These are phyloP conservation scores for Ogataea hybrid DNA, from an alignment of 1,139 yeast genomes.

Conservation along the genomic window DNA sequence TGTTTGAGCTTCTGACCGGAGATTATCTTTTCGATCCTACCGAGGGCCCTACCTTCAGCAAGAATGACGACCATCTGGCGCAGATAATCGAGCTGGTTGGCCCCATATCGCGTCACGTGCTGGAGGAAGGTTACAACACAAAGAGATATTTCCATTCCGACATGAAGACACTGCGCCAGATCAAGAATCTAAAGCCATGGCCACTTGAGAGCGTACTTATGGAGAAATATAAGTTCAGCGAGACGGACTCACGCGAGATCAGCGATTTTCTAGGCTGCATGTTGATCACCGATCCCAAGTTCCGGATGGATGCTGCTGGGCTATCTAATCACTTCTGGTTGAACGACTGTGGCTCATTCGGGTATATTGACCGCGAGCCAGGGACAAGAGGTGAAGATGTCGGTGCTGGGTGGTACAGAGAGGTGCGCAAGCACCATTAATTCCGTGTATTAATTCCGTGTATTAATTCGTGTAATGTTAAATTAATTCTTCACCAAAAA, in stretches of 20 bases:
- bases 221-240: conserved; percentile 69
- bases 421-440: conserved; percentile 29
- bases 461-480: conserved; percentile 2
- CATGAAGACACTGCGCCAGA: conserved; percentile 48
- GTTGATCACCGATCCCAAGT: conserved; percentile 66
- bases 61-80: conserved; percentile 85
- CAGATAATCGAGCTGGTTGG: conserved; percentile 78
- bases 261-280: conserved; percentile 69
- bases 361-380: conserved; percentile 55
- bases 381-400: conserved; percentile 72
- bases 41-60: conserved; percentile 58
- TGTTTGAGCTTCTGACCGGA: conserved; percentile 80
- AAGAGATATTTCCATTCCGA: conserved; percentile 54
- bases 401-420: conserved; percentile 62
- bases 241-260: conserved; percentile 52
- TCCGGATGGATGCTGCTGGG: conserved; percentile 80
- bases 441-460: conserved; percentile 1
- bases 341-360: conserved; percentile 58
- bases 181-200: conserved; percentile 69
- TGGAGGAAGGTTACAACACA: conserved; percentile 53
- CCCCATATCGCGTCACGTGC: conserved; percentile 50
- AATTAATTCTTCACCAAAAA: not conserved
- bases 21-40: conserved; percentile 85
- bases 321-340: conserved; percentile 81
- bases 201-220: conserved; percentile 59